These are phyloP conservation scores for Mitragyna speciosa DNA, from an alignment of 257 asterid genomes.

Conservation along the genomic window DNA sequence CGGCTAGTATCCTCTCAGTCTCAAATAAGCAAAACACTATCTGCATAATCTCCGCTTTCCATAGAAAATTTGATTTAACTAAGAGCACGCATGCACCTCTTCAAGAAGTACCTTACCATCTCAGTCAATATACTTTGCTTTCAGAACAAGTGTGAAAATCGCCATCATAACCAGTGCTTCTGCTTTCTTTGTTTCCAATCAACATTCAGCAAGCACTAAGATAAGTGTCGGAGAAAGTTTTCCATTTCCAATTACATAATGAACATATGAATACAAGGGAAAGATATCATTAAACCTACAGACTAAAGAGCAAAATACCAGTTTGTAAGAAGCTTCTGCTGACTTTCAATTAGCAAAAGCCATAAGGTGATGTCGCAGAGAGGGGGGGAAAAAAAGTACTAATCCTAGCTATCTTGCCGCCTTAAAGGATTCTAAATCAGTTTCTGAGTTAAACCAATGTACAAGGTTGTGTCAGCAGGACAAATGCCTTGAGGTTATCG, in stretches of 20 bases:
- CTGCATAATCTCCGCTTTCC: not conserved
- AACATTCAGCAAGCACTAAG: not conserved
- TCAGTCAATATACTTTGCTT: not conserved
- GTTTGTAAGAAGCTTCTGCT: not conserved
- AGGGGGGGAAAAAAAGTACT: not conserved
- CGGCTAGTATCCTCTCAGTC: not conserved
- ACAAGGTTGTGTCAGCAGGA: slow-evolving; percentile 23
- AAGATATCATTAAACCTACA: not conserved
- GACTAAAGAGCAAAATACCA: not conserved
- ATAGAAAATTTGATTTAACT: not conserved
- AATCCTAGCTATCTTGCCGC: slow-evolving; percentile 9
- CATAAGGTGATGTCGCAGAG: slow-evolving; percentile 11
- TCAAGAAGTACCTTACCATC: not conserved
- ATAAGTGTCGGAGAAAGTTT: not conserved
- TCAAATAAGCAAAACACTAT: not conserved
- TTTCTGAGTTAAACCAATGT: slow-evolving; percentile 26
- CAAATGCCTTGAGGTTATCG: slow-evolving; percentile 17
- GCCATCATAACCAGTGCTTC: not conserved
- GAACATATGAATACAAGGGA: not conserved
- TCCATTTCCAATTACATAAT: not conserved
- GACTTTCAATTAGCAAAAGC: not conserved
- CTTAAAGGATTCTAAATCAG: slow-evolving; percentile 16
- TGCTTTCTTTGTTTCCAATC: too few species aligned
- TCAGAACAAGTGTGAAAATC: not conserved
- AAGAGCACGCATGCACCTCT: not conserved